phyloP scores from a whole-genome alignment of 139 green algal genomes.

The Nannochloris sp. region DNA sequence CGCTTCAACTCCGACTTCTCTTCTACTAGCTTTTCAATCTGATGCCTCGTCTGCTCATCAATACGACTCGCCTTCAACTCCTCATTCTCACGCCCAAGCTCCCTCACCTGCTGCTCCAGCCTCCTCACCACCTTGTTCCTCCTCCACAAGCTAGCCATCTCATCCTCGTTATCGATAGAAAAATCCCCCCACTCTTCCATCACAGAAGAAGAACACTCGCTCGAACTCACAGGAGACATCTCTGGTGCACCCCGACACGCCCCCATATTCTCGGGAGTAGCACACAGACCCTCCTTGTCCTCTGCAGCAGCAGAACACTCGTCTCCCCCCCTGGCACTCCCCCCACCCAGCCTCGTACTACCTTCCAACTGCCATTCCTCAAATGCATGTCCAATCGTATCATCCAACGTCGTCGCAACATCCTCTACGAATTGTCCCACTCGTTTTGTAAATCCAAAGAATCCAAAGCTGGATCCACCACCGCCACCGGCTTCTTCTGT shows the following conservation, averaged over 20 bases:
- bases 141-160: too few species aligned
- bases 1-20: conserved; percentile 41
- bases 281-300: too few species aligned
- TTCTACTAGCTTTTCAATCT: conserved; percentile 41
- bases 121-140: conserved; percentile 8
- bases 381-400: conserved; percentile 31
- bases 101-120: neutral
- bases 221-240: neutral
- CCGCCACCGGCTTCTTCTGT: neutral
- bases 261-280: neutral
- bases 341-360: neutral
- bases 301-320: neutral
- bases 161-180: too few species aligned
- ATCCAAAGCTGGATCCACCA: neutral
- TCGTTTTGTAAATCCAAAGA: conserved; percentile 14
- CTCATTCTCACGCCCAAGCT: neutral
- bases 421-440: conserved; percentile 30
- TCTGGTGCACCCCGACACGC: neutral
- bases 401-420: conserved; percentile 30
- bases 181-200: neutral
- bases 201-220: neutral
- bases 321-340: neutral
- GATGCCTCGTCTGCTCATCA: conserved; percentile 14
- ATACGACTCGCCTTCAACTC: conserved; percentile 1
- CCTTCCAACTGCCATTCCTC: conserved; percentile 18